Base-by-base conservation (phyloP, 2,329 filamentous ascomycete species). In the Colletotrichum sansevieriae region DNA sequence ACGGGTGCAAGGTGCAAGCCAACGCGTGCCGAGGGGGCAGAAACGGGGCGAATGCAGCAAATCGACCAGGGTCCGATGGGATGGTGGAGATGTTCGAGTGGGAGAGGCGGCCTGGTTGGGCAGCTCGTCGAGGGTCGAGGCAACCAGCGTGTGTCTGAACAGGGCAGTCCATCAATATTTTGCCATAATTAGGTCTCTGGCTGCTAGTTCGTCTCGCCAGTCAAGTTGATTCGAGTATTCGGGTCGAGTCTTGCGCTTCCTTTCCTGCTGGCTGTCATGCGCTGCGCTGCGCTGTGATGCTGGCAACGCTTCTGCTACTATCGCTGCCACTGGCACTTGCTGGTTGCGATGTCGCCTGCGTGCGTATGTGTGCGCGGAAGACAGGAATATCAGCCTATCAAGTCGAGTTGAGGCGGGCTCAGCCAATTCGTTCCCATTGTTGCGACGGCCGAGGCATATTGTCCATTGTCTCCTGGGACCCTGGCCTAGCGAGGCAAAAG, bases 121-220 rank as follows among this genome's bases (percentile, higher is more conserved):
- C 46, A 35, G 55, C 12, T 58, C 44, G 57, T 70, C 62, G 57
- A 62, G 43, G 25, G 68, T 54, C 33, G 59, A 64, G 59, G 65
- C 65, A 64, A 70, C 43, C 65, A 33, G 52, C 35, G 39, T 44
- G 56, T 55, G 44, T 65, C 47, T 18, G 46, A 65, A 39, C 66
- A 70, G 60, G 61, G 54, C 65, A 70, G 57, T 69, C 66, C 65
- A 70, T 65, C 52, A 70, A 70, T 70, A 69, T 69, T 70, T 35
- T 70, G 65, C 68, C 65, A 70, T 69, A 69, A 64, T 70, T 64
- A 70, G 65, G 65, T 52, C 64, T 59, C 43, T 44, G 37, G 46
- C 20, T 65, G 55, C 62, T 65, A 60, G 33, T n/a, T 58, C 22
- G 49, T 37, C 25, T 58, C 20, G 43, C 43, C 6, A 52, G 58